These are phyloP conservation scores for Candida methanosorbosa DNA, from an alignment of 805 yeast species.

Conservation along the genomic window DNA sequence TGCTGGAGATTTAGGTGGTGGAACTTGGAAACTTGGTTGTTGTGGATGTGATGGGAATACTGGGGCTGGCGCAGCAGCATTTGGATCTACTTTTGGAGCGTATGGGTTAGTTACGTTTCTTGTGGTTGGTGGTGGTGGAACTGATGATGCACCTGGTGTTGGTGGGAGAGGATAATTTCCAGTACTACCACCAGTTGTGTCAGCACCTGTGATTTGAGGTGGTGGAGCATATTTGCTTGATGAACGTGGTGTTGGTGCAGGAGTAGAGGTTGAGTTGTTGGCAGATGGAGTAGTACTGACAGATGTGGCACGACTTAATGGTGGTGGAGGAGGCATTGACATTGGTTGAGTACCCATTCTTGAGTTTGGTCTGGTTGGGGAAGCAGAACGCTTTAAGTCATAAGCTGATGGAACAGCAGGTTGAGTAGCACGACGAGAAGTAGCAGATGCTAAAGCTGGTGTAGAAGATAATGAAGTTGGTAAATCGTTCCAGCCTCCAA, in stretches of 20 bases:
- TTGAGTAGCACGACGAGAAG: conserved; percentile 15
- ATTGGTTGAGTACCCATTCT: conserved; percentile 22
- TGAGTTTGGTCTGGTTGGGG: conserved; percentile 12
- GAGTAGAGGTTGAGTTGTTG: no score
- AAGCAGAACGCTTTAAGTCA: conserved; percentile 11
- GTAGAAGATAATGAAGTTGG: conserved; percentile 35
- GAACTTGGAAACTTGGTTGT: conserved; percentile 13
- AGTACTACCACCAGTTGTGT: background rate
- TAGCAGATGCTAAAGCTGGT: conserved; percentile 6
- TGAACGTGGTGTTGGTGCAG: conserved; percentile 9
- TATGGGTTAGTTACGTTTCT: conserved; percentile 20
- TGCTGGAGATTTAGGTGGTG: conserved; percentile 9
- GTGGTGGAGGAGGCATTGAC: conserved; percentile 23
- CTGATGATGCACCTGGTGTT: conserved; percentile 1
- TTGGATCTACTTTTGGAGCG: conserved; percentile 22
- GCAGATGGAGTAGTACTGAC: conserved; percentile 8
- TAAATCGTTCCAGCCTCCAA: conserved; percentile 68
- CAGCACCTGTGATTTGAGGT: conserved; percentile 6
- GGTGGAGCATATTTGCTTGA: conserved; percentile 21
- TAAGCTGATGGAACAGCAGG: conserved; percentile 18
- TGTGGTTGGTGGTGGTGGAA: conserved; percentile 3
- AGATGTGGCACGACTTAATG: conserved; percentile 9
- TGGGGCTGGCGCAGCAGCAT: conserved; percentile 14
- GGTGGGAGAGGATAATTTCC: background rate
- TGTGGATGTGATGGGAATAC: conserved; percentile 16